Evolutionary conservation across 257 asterid genomes (phyloP).

Genomic region (Solanum pinnatisectum): DNA sequence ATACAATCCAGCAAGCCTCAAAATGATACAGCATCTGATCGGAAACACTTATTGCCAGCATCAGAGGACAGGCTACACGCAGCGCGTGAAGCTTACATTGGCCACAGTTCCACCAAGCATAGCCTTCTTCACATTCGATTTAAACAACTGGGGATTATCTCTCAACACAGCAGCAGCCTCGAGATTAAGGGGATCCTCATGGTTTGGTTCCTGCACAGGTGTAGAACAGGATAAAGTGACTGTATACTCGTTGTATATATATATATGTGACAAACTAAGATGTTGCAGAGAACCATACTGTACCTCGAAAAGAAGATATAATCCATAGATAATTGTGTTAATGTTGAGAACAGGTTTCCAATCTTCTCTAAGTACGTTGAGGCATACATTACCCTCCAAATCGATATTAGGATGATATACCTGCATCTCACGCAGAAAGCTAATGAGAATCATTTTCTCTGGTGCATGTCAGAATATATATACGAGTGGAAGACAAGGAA

Average conservation of each 20-base stretch:
- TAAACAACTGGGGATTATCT: conserved; percentile 26
- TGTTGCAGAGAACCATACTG: not conserved
- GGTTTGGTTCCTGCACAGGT: conserved; percentile 26
- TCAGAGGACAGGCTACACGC: conserved; percentile 9
- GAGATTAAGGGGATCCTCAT: conserved; percentile 34
- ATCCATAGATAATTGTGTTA: conserved; percentile 30
- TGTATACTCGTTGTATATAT: not conserved
- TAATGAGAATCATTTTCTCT: not conserved
- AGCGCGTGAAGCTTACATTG: conserved; percentile 18
- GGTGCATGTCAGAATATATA: not conserved
- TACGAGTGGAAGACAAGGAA: not conserved
- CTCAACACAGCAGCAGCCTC: conserved; percentile 32
- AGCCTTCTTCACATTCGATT: conserved; percentile 37
- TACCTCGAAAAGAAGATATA: conserved; percentile 73
- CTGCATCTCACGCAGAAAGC: conserved; percentile 17
- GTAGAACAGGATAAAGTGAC: not conserved
- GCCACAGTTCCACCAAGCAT: conserved; percentile 42
- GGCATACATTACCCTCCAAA: conserved; percentile 88
- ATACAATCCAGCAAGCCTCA: not conserved
- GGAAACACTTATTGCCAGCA: not conserved
- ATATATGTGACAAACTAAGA: not conserved
- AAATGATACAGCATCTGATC: not conserved
- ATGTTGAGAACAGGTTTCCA: conserved; percentile 42
- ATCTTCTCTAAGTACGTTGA: conserved; percentile 39
- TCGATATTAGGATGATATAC: conserved; percentile 94